These are phyloP conservation scores for Alternaria consortialis DNA, from an alignment of 2,329 filamentous ascomycete species.

Conservation along the genomic window DNA sequence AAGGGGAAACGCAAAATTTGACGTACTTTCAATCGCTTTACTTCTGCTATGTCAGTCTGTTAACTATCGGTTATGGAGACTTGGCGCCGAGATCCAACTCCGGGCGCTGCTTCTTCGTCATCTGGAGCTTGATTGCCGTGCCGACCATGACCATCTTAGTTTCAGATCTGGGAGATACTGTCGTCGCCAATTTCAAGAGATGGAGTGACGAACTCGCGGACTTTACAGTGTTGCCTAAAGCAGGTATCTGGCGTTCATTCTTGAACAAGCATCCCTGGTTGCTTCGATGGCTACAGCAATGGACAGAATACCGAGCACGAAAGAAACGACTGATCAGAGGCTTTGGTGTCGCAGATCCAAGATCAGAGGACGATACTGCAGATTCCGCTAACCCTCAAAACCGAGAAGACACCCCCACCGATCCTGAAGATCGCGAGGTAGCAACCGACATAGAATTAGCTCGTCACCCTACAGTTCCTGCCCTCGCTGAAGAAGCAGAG, in stretches of 20 bases:
- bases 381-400: constrained; percentile 25
- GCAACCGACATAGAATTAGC: constrained; percentile 19
- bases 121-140: constrained; percentile 86
- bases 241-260: constrained; percentile 62
- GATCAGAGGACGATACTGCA: constrained; percentile 34
- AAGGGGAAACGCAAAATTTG: constrained; percentile 64
- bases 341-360: constrained; percentile 54
- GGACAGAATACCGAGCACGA: constrained; percentile 46
- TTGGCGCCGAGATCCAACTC: constrained; percentile 77
- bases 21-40: constrained; percentile 84
- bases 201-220: constrained; percentile 69
- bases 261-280: constrained; percentile 60
- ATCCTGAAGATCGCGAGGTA: constrained; percentile 6
- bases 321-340: constrained; percentile 58
- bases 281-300: constrained; percentile 42
- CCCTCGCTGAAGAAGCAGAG: constrained; percentile 26
- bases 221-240: constrained; percentile 71
- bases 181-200: constrained; percentile 73
- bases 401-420: constrained; percentile 3
- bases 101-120: constrained; percentile 87
- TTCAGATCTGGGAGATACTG: constrained; percentile 73
- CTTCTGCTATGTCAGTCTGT: constrained; percentile 82
- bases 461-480: constrained; percentile 14
- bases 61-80: constrained; percentile 90
- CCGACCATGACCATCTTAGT: constrained; percentile 85